Conservation (phyloP, 179 eudicot genomes). For the Sideroxylon spinosum region DNA sequence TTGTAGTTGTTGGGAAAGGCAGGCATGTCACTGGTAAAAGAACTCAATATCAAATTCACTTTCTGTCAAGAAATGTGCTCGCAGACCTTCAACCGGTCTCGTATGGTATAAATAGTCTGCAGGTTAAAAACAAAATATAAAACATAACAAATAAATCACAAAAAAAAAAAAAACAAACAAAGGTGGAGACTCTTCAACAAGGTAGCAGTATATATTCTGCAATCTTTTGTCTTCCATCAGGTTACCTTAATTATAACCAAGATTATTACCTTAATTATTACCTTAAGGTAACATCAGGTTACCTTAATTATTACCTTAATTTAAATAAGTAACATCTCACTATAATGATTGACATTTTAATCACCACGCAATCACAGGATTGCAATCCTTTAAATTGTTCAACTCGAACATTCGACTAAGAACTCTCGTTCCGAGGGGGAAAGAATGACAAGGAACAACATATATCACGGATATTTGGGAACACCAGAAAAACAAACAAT, state of each 20-base stretch:
- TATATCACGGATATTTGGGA: background rate
- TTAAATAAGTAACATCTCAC: background rate
- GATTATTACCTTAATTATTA: background rate
- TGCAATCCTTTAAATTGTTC: too few species aligned
- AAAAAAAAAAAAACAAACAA: background rate
- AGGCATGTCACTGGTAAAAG: too few species aligned
- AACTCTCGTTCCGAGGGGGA: too few species aligned
- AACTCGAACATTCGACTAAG: too few species aligned
- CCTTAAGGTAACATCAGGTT: background rate
- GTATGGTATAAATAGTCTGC: background rate
- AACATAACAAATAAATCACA: background rate
- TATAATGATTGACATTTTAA: background rate
- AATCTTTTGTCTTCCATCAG: background rate
- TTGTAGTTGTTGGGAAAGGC: too few species aligned
- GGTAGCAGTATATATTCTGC: background rate
- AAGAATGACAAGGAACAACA: too few species aligned
- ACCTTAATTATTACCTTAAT: background rate
- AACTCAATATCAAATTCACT: too few species aligned
- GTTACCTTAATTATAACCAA: background rate
- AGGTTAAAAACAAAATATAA: background rate
- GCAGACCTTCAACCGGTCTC: too few species aligned
- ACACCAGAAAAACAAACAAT: background rate
- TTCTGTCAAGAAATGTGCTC: too few species aligned
- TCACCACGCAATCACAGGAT: background rate
- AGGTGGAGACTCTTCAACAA: background rate